phyloP scores from a whole-genome alignment of 2,329 filamentous ascomycete species.

The Epichloe gansuensis region DNA sequence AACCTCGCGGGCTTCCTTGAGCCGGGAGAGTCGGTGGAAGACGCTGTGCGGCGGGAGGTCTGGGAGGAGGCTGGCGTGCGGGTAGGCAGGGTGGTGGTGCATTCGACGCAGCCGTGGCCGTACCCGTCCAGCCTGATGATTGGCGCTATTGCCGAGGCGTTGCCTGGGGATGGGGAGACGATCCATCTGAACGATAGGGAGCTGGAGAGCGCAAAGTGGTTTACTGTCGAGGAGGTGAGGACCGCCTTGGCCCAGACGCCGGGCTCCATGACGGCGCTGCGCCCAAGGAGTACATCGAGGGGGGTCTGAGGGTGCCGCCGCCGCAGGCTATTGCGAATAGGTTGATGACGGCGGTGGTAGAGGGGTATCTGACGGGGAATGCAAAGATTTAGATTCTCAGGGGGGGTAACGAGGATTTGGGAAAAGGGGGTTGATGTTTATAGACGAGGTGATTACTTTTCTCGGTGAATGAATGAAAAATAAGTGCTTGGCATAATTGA shows the following conservation, averaged over 20 bases:
- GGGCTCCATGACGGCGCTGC: constrained; percentile 52
- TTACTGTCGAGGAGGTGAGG: constrained; percentile 64
- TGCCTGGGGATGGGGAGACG: constrained; percentile 56
- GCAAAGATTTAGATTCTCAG: constrained; percentile 34
- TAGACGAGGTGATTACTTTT: too few species aligned
- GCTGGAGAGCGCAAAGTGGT: constrained; percentile 83
- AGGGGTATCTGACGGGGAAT: constrained; percentile 51
- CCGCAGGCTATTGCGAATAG: constrained; percentile 86
- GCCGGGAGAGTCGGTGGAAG: constrained; percentile 77
- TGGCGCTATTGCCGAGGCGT: constrained; percentile 73
- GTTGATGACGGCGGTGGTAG: constrained; percentile 65
- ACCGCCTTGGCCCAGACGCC: constrained; percentile 56
- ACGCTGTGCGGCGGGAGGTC: constrained; percentile 70
- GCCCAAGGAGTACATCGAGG: constrained; percentile 58
- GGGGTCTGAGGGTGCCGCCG: constrained; percentile 67
- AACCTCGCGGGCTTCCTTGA: constrained; percentile 82
- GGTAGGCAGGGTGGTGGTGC: constrained; percentile 66
- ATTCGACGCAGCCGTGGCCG: constrained; percentile 79
- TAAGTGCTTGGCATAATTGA: not conserved
- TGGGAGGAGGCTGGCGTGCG: constrained; percentile 75
- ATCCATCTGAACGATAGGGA: constrained; percentile 86
- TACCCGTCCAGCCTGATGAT: constrained; percentile 81
- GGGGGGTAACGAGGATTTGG: too few species aligned
- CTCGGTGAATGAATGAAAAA: too few species aligned
- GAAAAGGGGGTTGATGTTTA: too few species aligned